phyloP scores from a whole-genome alignment of 129 eudicot genomes.

The Flaveria bidentis region DNA sequence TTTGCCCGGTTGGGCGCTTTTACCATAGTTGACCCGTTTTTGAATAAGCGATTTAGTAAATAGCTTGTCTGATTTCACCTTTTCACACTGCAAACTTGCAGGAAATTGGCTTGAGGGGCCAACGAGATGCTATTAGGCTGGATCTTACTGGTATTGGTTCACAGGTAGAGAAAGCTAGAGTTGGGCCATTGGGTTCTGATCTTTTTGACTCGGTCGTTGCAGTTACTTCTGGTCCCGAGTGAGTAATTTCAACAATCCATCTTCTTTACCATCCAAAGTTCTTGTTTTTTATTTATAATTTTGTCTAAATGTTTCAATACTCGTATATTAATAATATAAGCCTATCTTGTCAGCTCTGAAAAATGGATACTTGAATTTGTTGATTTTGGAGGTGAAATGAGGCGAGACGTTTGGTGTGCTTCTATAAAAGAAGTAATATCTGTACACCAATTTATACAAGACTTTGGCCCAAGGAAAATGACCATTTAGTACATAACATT shows the following conservation, averaged over 20 bases:
- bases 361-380: constrained; percentile 85
- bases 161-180: constrained; percentile 69
- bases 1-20: no score
- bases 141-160: constrained; percentile 70
- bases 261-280: constrained; percentile 5
- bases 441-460: constrained; percentile 69
- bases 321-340: no score
- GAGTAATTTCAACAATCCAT: constrained; percentile 70
- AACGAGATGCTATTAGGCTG: constrained; percentile 53
- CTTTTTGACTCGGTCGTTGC: constrained; percentile 91
- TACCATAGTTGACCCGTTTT: not conserved
- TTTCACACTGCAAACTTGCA: constrained; percentile 33
- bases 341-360: constrained; percentile 4
- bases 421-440: constrained; percentile 69
- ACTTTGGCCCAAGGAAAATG: constrained; percentile 80
- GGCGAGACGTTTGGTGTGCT: constrained; percentile 95
- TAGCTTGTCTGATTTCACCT: not conserved
- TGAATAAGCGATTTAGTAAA: not conserved
- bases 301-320: not conserved
- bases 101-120: constrained; percentile 59
- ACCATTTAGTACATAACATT: constrained; percentile 52
- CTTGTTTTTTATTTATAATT: constrained; percentile 6
- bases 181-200: constrained; percentile 81
- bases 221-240: constrained; percentile 80
- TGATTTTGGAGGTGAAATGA: constrained; percentile 90